Evolutionary conservation across 495 filamentous ascomycete genomes (phyloP), one percentile per base, ranked within the genome.

Genomic region (Aspergillus leporis): DNA sequence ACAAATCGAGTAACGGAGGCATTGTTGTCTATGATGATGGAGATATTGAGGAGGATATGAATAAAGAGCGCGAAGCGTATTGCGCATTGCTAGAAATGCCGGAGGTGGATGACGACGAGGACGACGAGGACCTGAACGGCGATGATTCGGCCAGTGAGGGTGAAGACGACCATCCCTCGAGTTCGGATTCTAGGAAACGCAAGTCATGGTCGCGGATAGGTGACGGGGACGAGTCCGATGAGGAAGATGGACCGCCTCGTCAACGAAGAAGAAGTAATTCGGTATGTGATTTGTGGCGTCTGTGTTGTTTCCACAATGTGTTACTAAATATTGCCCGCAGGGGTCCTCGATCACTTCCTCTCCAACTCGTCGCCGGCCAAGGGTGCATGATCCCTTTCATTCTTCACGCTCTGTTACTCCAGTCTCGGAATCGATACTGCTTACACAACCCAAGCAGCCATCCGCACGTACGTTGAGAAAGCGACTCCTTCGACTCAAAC

Each of bases 1-100:
- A 93, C 69, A 82, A 81, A 61, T 85, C 87, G 18, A 90, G 90
- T 34, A 85, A 81, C 59, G 92, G 92, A 28, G 92, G 92, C 0
- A 90, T 97, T 60, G 80, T 97, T 55, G 91, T 96, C 5, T 94
- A 91, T 72, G 95, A 98, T 66, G 95, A 98, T 72, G 95, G 93
- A 16, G 94, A 98, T 73, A 94, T 98, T 47, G 90, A 93, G 61
- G 91, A 93, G 53, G 92, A 93, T n/a, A 71, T 98, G 45, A 63
- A 61, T 32, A 77, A 73, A 19, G 92, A 98, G 74, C 76, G 82
- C 61, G 85, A 90, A 48, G 92, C 94, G 40, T 98, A 92, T 64
- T 84, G 88, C 47, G 90, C 86, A 45, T 78, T 98, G 46, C 73
- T 87, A 38, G 87, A 90, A 41, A 98, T 98, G 94, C 93, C 92